Conservation (phyloP, 805 yeast species). For the Candida sakaeoensis region DNA sequence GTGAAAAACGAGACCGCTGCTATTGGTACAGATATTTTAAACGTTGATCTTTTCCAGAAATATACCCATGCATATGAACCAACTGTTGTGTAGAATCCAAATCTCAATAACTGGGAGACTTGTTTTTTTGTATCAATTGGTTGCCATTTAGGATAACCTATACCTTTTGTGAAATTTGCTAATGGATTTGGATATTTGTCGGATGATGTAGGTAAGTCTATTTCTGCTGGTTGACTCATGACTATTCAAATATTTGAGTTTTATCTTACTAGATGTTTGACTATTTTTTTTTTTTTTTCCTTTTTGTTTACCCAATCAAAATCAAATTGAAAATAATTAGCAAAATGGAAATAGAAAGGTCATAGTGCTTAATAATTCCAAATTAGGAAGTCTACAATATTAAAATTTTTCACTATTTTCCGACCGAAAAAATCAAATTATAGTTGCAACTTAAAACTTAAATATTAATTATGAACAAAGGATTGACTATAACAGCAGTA, state of each 20-base stretch:
- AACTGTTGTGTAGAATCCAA: slow-evolving; percentile 45
- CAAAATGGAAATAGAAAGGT: neutral
- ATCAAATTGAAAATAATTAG: slow-evolving; percentile 2
- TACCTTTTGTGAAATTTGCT: slow-evolving; percentile 33
- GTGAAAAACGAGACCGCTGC: slow-evolving; percentile 47
- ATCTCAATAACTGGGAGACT: slow-evolving; percentile 44
- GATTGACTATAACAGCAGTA: slow-evolving; percentile 32
- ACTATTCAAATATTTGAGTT: neutral
- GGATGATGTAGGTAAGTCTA: slow-evolving; percentile 32
- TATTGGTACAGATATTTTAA: slow-evolving; percentile 38
- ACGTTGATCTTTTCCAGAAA: slow-evolving; percentile 40
- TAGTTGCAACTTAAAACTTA: neutral
- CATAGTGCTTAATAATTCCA: neutral
- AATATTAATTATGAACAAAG: slow-evolving; percentile 10
- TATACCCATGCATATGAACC: slow-evolving; percentile 48
- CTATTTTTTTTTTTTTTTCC: slow-evolving; percentile 2
- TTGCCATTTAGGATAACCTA: slow-evolving; percentile 44
- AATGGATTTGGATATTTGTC: slow-evolving; percentile 41
- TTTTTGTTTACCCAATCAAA: slow-evolving; percentile 8
- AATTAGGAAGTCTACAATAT: slow-evolving; percentile 6
- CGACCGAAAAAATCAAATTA: neutral
- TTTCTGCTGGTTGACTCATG: slow-evolving; percentile 18
- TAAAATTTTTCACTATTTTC: slow-evolving; percentile 5
- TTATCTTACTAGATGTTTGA: slow-evolving; percentile 4
- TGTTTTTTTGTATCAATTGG: slow-evolving; percentile 55